phyloP scores from a whole-genome alignment of 2,329 filamentous ascomycete species.

The Westerdykella sp. region DNA sequence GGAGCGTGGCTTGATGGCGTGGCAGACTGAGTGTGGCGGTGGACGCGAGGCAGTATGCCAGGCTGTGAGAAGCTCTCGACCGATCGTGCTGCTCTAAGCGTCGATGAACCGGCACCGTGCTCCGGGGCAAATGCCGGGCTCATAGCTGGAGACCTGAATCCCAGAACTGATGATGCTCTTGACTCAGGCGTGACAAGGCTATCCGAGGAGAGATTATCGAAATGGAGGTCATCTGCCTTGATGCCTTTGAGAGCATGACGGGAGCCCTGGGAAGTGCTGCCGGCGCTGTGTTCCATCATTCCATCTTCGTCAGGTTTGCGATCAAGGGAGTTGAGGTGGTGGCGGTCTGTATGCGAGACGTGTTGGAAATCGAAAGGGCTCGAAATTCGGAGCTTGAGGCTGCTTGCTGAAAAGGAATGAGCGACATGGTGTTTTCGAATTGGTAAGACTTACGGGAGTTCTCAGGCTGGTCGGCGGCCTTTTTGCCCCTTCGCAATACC shows the following conservation, averaged over 20 bases:
- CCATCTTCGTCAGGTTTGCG: constrained; percentile 48
- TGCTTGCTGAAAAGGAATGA: constrained; percentile 15
- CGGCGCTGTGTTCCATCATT: constrained; percentile 49
- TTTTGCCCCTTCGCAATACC: constrained; percentile 29
- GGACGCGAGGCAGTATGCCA: constrained; percentile 37
- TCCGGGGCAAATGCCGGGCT: constrained; percentile 16
- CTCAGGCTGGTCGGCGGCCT: constrained; percentile 17
- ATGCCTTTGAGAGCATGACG: constrained; percentile 48
- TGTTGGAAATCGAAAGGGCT: constrained; percentile 61
- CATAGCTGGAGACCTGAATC: constrained; percentile 17
- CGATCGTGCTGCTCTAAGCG: constrained; percentile 20
- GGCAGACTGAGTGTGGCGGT: constrained; percentile 35
- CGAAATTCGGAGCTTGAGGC: constrained; percentile 45
- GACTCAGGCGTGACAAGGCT: constrained; percentile 13
- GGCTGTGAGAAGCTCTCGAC: constrained; percentile 54
- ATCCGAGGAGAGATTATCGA: constrained; percentile 24
- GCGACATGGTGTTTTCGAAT: background rate
- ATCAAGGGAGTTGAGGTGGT: constrained; percentile 49
- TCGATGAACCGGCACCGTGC: constrained; percentile 1
- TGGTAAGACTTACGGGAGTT: constrained; percentile 19
- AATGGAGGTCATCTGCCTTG: constrained; percentile 43
- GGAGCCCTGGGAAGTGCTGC: constrained; percentile 49
- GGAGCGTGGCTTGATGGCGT: constrained; percentile 3
- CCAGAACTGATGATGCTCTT: constrained; percentile 13
- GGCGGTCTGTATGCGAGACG: constrained; percentile 53